phyloP scores from a whole-genome alignment of 192 early-diverging fungal genomes.

The Umbelopsis isabellina region DNA sequence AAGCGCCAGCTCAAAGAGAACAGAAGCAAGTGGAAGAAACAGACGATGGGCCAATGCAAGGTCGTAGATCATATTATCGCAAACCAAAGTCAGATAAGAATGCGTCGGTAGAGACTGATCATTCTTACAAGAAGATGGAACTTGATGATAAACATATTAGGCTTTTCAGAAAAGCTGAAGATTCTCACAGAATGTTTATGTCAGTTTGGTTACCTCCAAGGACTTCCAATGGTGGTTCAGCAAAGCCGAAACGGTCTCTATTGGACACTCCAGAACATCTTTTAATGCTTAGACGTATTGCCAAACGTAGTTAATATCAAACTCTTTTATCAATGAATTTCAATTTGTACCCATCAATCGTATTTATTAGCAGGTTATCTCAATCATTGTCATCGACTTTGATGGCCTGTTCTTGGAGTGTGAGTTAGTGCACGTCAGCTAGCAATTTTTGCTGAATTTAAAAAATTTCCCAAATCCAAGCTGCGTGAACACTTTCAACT shows the following conservation, averaged over 20 bases:
- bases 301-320: no score
- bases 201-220: conserved; percentile 6
- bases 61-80: no score
- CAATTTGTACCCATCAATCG: no score
- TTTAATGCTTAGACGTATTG: neutral
- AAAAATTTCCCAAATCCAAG: neutral
- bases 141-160: neutral
- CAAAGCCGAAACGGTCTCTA: neutral
- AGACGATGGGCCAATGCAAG: no score
- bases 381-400: no score
- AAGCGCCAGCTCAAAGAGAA: no score
- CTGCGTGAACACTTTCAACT: neutral
- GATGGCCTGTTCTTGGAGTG: no score
- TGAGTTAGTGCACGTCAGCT: neutral
- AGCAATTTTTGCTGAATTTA: neutral
- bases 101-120: no score
- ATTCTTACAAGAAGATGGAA: neutral
- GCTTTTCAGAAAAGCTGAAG: neutral
- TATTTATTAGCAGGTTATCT: no score
- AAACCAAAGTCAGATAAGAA: no score
- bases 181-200: conserved; percentile 17
- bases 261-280: conserved; percentile 7
- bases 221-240: neutral
- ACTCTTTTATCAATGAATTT: no score
- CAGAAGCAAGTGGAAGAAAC: no score